Base-by-base conservation (phyloP, 768 basidiomycete species). In the Mycena sanguinolenta region DNA sequence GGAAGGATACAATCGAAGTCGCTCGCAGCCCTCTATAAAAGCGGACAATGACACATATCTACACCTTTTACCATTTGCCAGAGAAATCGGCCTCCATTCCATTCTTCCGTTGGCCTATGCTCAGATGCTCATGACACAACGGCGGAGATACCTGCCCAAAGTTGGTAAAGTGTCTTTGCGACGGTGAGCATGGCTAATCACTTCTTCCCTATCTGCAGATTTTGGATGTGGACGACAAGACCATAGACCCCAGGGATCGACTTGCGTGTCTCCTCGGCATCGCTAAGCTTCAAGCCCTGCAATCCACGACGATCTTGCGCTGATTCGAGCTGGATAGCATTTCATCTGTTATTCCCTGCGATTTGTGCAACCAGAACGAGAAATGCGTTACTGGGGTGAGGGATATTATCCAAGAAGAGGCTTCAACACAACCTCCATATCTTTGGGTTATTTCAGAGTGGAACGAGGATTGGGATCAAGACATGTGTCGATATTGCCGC, bases 71-170 rank as follows among this genome's bases (percentile, higher is more conserved):
- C 44, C 36, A 17, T 30, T 69, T 42, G 54, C 61, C n/a, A 57
- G 54, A 32, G 69, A 70, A 58, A n/a, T 70, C 34, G 69, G 54
- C n/a, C 62, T 64, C 12, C 23, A 50, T 28, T 70, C 69, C 12
- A 60, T 65, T 36, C 63, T 70, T 28, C 69, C 69, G 3, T 21
- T 39, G 12, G 55, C 23, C 38, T 70, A 65, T 39, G 16, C 14
- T 19, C 52, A 55, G 1, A 25, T 49, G 32, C 36, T 16, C 12
- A 23, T 16, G 14, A 52, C 14, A 60, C 10, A 8, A 19, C 21
- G 19, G n/a, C n/a, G n/a, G n/a, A n/a, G n/a, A n/a, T 65, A 60
- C n/a, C 52, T 64, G 57, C 17, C 16, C 36, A 30, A 30, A 42
- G 52, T 68, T n/a, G 4, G 39, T 16, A n/a, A 12, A 17, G 3